Base-by-base conservation (phyloP, 1,284 basidiomycete genomes). In the Cutaneotrichosporon sp. region DNA sequence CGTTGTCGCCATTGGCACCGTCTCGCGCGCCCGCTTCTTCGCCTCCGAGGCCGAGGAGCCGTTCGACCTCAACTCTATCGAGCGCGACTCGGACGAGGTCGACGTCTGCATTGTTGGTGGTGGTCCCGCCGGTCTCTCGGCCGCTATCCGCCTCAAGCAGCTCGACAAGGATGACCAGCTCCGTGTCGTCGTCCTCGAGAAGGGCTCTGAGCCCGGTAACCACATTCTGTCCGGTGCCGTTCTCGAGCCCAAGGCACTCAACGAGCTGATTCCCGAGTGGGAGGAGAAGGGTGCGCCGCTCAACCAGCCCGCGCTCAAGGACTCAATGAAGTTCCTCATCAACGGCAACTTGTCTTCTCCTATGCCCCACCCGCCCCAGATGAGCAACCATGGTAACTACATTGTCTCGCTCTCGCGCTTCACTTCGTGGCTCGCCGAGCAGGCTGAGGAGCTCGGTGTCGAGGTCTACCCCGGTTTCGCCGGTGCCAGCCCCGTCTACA, bases 391-490 rank as follows among this genome's bases (percentile, higher is more conserved):
- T 62, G 91, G 91, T 63, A 99, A 98, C 82, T 98, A 95, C 81
- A 89, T 98, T 74, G 84, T 93, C 57, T 97, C 92, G 5, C 86
- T 99, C 36, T 95, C 92, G 2, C 88, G 87, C 38, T 88, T 98
- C 67, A 90, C 91, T 0, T 85, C 90, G 1, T 99, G 96, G 96
- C 85, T 99, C 1, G 92, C 88, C 7, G 83, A 86, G 70, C 87
- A 97, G 63, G 97, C 96, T 0, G 84, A 84, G 69, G 90, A 90
- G 57, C 84, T 92, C 61, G 96, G 95, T 36, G 93, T 97, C 36
- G 96, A 99, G 80, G 89, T 99, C 57, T 99, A 99, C 79, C 91
- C 97, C 1, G 96, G 97, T 22, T 99, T 99, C 73, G 93, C 95
- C 0, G 96, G 90, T 32, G 90, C 96, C 0, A 85, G 88, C 58